These are phyloP conservation scores for Cerrena zonata DNA, from an alignment of 1,284 basidiomycete genomes.

Conservation along the genomic window DNA sequence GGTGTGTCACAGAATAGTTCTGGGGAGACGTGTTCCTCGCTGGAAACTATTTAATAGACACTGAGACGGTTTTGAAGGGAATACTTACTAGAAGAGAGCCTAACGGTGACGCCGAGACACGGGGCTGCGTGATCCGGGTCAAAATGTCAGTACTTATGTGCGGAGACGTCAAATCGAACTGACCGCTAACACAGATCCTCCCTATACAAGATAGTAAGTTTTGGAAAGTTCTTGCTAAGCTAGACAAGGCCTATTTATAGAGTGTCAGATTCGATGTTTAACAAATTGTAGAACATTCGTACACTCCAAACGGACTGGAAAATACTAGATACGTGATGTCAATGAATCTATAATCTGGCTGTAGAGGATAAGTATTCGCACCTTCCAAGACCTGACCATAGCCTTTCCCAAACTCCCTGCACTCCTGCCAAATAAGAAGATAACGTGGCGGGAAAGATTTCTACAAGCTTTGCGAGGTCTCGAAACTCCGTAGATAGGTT, in stretches of 20 bases:
- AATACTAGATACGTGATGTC: conserved; percentile 17
- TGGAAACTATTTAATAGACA: no score
- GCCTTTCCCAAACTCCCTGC: conserved; percentile 17
- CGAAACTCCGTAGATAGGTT: conserved; percentile 20
- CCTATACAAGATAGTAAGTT: conserved; percentile 22
- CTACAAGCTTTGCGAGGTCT: conserved; percentile 24
- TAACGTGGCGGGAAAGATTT: conserved; percentile 27
- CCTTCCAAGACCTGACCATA: conserved; percentile 27
- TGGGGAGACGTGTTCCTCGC: no score
- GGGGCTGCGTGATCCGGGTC: no score
- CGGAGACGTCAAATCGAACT: neutral
- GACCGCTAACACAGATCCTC: conserved; percentile 25
- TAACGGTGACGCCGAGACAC: neutral
- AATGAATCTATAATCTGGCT: no score
- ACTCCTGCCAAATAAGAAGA: conserved; percentile 25
- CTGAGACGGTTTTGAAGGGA: no score
- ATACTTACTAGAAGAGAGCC: conserved; percentile 2
- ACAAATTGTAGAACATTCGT: neutral
- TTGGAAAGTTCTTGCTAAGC: conserved; percentile 23
- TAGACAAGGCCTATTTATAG: conserved; percentile 9
- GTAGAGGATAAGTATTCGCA: conserved; percentile 4
- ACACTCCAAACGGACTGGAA: conserved; percentile 28
- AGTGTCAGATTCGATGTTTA: conserved; percentile 8
- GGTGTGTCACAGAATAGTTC: conserved; percentile 7
- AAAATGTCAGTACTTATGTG: neutral